Evolutionary conservation across 2,329 filamentous ascomycete genomes (phyloP).

Genomic region (Botryotinia globosa): DNA sequence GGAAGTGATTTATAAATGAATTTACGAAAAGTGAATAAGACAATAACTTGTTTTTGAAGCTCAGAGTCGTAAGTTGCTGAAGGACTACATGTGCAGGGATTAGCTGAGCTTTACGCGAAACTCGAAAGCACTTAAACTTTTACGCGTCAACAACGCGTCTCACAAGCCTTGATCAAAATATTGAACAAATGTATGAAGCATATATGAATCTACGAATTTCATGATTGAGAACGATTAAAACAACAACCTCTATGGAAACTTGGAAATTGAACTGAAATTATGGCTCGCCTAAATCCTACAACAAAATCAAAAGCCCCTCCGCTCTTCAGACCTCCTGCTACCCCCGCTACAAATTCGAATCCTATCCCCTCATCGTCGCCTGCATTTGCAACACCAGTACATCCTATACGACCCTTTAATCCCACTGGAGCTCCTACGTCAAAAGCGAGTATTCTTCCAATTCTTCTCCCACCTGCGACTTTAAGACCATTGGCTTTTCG

Average conservation of each 20-base stretch:
- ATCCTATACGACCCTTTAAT: constrained; percentile 67
- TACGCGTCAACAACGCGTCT: constrained; percentile 28
- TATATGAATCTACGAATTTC: constrained; percentile 1
- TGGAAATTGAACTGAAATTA: constrained; percentile 18
- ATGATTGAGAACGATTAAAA: not conserved
- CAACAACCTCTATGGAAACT: not conserved
- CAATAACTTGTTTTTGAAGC: not conserved
- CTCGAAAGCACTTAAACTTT: constrained; percentile 17
- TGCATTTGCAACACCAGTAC: constrained; percentile 81
- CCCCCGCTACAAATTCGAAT: constrained; percentile 42
- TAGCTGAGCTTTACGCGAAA: constrained; percentile 13
- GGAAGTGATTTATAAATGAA: not conserved
- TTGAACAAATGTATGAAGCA: not conserved
- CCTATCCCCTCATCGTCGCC: constrained; percentile 84
- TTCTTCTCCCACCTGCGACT: constrained; percentile 82
- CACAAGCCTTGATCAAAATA: constrained; percentile 4
- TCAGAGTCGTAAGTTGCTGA: not conserved
- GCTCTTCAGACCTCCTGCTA: constrained; percentile 34
- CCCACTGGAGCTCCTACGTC: constrained; percentile 24
- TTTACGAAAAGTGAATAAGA: constrained; percentile 23
- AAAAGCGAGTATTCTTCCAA: constrained; percentile 65
- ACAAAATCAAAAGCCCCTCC: constrained; percentile 32
- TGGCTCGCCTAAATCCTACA: constrained; percentile 32
- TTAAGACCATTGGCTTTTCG: constrained; percentile 89
- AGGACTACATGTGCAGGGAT: constrained; percentile 10